phyloP scores from a whole-genome alignment of 192 early-diverging fungal genomes.

The Diversispora epigaea region DNA sequence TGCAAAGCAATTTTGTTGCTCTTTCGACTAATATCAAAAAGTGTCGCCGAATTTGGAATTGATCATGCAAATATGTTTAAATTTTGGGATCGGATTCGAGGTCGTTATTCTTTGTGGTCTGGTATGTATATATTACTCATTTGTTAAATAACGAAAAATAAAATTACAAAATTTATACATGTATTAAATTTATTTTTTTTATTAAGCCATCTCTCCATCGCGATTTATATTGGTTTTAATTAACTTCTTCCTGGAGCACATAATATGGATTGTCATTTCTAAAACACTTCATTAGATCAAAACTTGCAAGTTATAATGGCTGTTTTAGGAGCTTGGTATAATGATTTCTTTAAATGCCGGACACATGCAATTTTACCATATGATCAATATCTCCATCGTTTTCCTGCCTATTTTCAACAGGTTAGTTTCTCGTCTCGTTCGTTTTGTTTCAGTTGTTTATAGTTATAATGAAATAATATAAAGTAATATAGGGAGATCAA shows the following conservation, averaged over 20 bases:
- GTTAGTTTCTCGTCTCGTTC: constrained; percentile 35
- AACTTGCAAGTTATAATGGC: constrained; percentile 92
- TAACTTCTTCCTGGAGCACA: constrained; percentile 87
- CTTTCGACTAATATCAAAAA: too few relatives aligned
- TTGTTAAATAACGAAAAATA: too few relatives aligned
- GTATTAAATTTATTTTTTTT: too few relatives aligned
- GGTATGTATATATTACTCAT: not conserved
- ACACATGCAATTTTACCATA: constrained; percentile 95
- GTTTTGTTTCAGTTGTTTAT: not conserved
- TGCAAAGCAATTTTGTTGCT: too few relatives aligned
- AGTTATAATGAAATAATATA: not conserved
- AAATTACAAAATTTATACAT: not conserved
- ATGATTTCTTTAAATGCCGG: constrained; percentile 95
- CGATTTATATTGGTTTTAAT: constrained; percentile 89
- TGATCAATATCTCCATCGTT: constrained; percentile 98
- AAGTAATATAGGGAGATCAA: constrained; percentile 79
- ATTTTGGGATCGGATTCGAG: too few relatives aligned
- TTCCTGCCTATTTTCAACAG: constrained; percentile 99
- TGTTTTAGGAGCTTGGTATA: constrained; percentile 95
- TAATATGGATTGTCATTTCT: constrained; percentile 97
- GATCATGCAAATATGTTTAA: too few relatives aligned
- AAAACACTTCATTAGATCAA: constrained; percentile 83
- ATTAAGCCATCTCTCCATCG: constrained; percentile 91
- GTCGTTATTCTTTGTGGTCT: constrained; percentile 98
- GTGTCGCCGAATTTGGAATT: too few relatives aligned